Base-by-base conservation (phyloP, 495 filamentous ascomycete genomes). In the Annulohypoxylon moriforme region DNA sequence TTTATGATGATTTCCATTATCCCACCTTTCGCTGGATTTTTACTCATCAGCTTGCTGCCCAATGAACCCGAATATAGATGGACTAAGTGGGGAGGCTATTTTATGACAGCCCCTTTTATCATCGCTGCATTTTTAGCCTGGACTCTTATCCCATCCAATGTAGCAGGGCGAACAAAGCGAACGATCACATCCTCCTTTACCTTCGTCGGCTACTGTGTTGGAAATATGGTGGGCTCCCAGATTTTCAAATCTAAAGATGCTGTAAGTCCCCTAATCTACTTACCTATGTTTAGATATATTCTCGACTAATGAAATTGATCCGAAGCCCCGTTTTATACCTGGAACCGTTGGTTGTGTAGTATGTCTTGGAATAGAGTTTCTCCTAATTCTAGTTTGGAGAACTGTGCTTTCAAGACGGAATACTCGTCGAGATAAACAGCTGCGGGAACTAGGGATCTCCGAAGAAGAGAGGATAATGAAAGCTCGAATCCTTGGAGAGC, bases 201-300 rank as follows among this genome's bases (percentile, higher is more conserved):
- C 1, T 80, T 85, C 11, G 81, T 82, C 13, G 81, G 72, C 0
- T 87, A 86, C 72, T 83, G 82, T 46, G 77, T 87, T 10, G 85
- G 85, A 0, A 88, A 88, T 49, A 88, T 89, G 70, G 83, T 88
- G 14, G 87, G 87, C 0, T 86, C 86, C 9, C 85, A 86, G 64
- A 89, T 87, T 0, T 89, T 89, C 69, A 81, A 82, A 49, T 79
- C 81, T 0, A 81, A 81, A 29, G 80, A 85, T 64, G 85, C 85
- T 9, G 66, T 69, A 56, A 13, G 71, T 74, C 20, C 42, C 31
- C 68, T 68, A 80, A 58, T 80, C 29, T 42, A 16, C 10, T 3
- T 33, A 8, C 33, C 33, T 36, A 36, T n/a, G n/a, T n/a, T n/a
- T n/a, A n/a, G n/a, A n/a, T n/a, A n/a, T n/a, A n/a, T n/a, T n/a